Evolutionary conservation across 2,329 filamentous ascomycete genomes (phyloP).

Genomic region (Aspergillus flavus): DNA sequence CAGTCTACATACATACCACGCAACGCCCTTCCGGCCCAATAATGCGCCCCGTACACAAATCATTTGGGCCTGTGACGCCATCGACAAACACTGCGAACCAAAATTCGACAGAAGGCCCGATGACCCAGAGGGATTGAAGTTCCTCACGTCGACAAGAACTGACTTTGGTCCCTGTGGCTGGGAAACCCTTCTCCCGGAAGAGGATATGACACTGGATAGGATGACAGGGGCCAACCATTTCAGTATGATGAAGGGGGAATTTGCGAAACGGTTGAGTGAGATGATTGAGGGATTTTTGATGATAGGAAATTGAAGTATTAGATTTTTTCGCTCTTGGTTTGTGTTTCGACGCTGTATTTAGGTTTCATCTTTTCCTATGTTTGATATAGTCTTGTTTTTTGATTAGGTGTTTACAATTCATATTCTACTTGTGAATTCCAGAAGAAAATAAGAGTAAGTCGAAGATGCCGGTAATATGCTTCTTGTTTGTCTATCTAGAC

Average conservation of each 20-base stretch:
- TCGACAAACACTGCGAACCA: slow-evolving; percentile 59
- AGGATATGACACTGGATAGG: not conserved
- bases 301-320: not conserved
- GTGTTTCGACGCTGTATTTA: not conserved
- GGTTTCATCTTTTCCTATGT: no score
- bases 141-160: slow-evolving; percentile 14
- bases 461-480: fast-evolving
- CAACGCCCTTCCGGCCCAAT: not conserved
- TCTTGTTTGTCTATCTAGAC: no score
- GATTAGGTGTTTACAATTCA: no score
- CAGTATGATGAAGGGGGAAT: slow-evolving; percentile 1
- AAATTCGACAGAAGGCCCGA: slow-evolving; percentile 40
- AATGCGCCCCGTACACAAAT: not conserved
- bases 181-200: slow-evolving; percentile 12
- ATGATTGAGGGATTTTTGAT: slow-evolving; percentile 2
- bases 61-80: not conserved
- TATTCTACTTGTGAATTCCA: no score
- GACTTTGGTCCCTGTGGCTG: slow-evolving; percentile 15
- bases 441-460: fast-evolving
- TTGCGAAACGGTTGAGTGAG: not conserved
- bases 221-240: slow-evolving; percentile 1
- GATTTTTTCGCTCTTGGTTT: not conserved
- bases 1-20: not conserved
- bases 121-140: slow-evolving; percentile 20
- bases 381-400: no score